Base-by-base conservation (phyloP, 1,284 basidiomycete species). In the Phellopilus nigrolimitatus region DNA sequence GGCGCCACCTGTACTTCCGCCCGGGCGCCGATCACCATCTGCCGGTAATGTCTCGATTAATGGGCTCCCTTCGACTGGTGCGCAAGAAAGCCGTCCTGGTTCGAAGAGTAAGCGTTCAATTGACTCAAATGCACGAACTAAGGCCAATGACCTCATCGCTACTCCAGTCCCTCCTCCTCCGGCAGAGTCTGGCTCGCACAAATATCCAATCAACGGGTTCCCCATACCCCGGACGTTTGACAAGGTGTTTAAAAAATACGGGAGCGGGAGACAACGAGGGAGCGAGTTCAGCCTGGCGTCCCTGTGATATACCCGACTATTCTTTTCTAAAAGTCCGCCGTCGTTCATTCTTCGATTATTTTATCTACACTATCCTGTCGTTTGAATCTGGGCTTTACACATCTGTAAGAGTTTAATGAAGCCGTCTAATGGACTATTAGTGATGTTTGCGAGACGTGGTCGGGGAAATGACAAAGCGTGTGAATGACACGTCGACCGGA, bases 141-240 rank as follows among this genome's bases (percentile, higher is more conserved):
- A 38, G 27, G 25, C 44, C 41, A 10, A 52, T 45, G 45, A 44
- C 19, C 50, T 51, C 56, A 48, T 58, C 53, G 48, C 51, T 46
- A 44, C 38, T 58, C 3, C 54, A 90, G 88, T 89, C 51, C 84
- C 85, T 33, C 80, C 84, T 3, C 88, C 88, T 28, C 86, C 88
- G 21, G 79, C 85, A 1, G 79, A 74, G 52, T 76, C 75, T 41
- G 86, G 86, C 13, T 62, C 72, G 22, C 83, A 88, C 61, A 80
- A 73, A 17, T 91, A 89, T 61, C 84, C 85, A 10, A 75, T 80
- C 13, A 68, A 71, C 17, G 84, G 82, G 45, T 89, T 91, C 64
- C 88, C 88, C 10, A 79, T 81, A 12, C 88, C 88, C n/a, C 78
- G 86, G 39, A 70, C 71, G 25, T 90, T 88, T 64, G 64, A 64